phyloP scores from a whole-genome alignment of 805 yeast genomes.

The Pichia sporocuriosa region DNA sequence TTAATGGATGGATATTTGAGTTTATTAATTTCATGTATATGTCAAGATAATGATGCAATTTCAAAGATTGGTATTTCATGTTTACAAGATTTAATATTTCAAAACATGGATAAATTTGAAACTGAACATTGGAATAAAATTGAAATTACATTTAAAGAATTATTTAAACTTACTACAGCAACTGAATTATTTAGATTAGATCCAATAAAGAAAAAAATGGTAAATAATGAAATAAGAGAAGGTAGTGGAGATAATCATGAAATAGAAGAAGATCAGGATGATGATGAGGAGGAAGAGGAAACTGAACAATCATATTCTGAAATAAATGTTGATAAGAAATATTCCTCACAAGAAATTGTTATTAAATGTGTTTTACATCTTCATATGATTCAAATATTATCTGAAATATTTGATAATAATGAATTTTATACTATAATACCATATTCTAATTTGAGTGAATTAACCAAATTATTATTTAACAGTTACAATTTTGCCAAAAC shows the following conservation, averaged over 20 bases:
- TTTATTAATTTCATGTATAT: conserved; percentile 77
- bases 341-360: conserved; percentile 52
- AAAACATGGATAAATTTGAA: conserved; percentile 60
- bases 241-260: conserved; percentile 13
- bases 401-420: conserved; percentile 70
- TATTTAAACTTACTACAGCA: conserved; percentile 83
- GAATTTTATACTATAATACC: conserved; percentile 66
- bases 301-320: conserved; percentile 6
- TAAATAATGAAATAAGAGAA: conserved; percentile 24
- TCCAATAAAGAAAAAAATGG: conserved; percentile 32
- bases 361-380: conserved; percentile 89
- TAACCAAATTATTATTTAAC: conserved; percentile 53
- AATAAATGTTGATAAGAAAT: conserved; percentile 33
- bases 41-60: conserved; percentile 95
- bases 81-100: conserved; percentile 68
- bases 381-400: conserved; percentile 77
- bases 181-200: conserved; percentile 66
- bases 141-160: conserved; percentile 53
- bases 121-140: conserved; percentile 70
- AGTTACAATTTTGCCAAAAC: conserved; percentile 79
- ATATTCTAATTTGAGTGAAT: conserved; percentile 48
- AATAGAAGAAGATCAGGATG: conserved; percentile 11
- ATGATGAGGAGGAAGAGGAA: conserved; percentile 16
- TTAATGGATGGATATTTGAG: conserved; percentile 75
- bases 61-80: conserved; percentile 93